A percentile compares a stretch with the other conserved stretches of the same genome.
Evolutionary conservation across 2,329 filamentous ascomycete species (phyloP).

Genomic region (Beauveria bassiana): DNA sequence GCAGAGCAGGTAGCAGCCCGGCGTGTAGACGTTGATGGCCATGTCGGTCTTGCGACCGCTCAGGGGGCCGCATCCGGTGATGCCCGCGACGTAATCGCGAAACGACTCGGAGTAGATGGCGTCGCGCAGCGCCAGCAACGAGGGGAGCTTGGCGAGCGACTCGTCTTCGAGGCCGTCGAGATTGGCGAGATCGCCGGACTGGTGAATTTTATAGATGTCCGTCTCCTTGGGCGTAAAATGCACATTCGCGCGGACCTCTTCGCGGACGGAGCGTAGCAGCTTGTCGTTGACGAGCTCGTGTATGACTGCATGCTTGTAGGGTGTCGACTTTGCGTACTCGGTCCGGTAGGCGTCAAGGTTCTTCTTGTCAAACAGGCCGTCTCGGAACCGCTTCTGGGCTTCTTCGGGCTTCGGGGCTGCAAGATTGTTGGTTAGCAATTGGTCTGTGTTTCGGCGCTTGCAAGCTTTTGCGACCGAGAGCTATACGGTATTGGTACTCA

Average conservation of each 20-base stretch:
- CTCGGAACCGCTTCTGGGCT: constrained; percentile 53
- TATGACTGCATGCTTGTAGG: constrained; percentile 93
- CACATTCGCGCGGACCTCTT: constrained; percentile 83
- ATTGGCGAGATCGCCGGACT: constrained; percentile 95
- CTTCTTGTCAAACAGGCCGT: constrained; percentile 55
- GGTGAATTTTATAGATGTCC: constrained; percentile 99
- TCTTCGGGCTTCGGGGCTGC: constrained; percentile 41
- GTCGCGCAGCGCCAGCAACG: constrained; percentile 85
- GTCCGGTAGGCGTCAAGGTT: constrained; percentile 52
- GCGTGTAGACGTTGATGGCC: constrained; percentile 98
- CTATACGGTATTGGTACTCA: background rate
- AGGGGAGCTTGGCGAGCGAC: constrained; percentile 78
- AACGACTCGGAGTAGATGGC: constrained; percentile 88
- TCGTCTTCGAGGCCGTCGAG: constrained; percentile 86
- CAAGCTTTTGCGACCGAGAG: background rate
- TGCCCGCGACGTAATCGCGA: constrained; percentile 76
- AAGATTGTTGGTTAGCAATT: background rate
- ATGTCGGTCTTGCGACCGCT: constrained; percentile 96
- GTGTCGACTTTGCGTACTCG: constrained; percentile 55
- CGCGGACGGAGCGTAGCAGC: constrained; percentile 77
- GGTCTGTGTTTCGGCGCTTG: background rate
- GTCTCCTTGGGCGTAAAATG: constrained; percentile 98
- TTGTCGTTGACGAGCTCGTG: constrained; percentile 67
- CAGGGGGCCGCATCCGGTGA: constrained; percentile 79
- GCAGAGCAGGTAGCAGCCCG: constrained; percentile 89